Conservation (phyloP, 2,329 filamentous ascomycete genomes). For the Kalmusia sp. region DNA sequence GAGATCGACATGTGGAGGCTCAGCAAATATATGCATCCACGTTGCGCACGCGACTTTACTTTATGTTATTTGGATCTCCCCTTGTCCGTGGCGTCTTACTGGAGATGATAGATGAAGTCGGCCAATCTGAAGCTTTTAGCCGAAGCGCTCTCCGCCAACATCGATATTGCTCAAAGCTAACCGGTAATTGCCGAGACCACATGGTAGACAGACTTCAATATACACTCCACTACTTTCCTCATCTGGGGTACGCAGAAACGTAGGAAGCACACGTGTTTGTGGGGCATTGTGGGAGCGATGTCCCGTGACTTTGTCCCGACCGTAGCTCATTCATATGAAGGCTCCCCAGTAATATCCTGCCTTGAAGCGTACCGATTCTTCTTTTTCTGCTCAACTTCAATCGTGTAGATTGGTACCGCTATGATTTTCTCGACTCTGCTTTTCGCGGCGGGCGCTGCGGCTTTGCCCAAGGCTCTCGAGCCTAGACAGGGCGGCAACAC, state of each 20-base stretch:
- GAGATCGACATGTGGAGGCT: background rate
- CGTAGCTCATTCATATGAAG: background rate
- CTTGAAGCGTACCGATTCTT: background rate
- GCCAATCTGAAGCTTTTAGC: conserved; percentile 1
- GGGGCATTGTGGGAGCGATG: conserved; percentile 7
- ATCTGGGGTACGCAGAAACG: background rate
- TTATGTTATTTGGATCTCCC: background rate
- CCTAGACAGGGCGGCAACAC: conserved; percentile 20
- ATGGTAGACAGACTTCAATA: background rate
- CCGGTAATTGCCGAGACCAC: background rate
- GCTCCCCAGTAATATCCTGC: background rate
- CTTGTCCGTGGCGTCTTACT: background rate
- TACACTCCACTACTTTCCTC: background rate
- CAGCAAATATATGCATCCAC: background rate
- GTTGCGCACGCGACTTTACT: background rate
- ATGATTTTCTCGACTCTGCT: conserved; percentile 7
- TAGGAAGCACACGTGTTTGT: background rate
- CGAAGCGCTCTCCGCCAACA: background rate
- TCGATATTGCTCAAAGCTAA: background rate
- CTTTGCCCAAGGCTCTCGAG: conserved; percentile 1
- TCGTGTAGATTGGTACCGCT: too few species aligned
- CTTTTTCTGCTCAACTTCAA: background rate
- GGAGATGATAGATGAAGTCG: background rate
- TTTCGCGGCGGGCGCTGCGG: conserved; percentile 4
- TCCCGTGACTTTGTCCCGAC: background rate